Evolutionary conservation across 2,329 filamentous ascomycete species (phyloP).

Genomic region (Aspergillus melleus): DNA sequence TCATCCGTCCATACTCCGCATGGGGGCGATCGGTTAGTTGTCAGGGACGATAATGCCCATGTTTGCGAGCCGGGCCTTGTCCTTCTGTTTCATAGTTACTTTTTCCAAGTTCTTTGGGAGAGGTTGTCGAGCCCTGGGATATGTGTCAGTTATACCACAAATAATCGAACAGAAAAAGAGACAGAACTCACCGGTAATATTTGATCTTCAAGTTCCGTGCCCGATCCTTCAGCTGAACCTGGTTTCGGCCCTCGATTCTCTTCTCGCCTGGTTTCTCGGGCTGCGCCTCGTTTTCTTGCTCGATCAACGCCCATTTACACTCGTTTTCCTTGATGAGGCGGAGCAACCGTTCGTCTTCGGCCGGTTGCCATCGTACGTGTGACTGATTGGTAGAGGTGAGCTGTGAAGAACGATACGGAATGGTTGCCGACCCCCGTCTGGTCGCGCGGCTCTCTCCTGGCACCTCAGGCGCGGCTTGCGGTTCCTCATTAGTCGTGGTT

Average conservation of each 20-base stretch:
- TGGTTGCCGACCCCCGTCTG: background rate
- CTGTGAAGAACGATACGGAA: background rate
- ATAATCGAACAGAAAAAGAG: background rate
- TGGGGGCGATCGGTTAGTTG: background rate
- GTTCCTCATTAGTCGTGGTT: background rate
- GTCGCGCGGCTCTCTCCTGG: conserved; percentile 1
- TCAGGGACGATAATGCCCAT: conserved; percentile 9
- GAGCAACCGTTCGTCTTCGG: conserved; percentile 48
- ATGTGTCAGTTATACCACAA: conserved; percentile 1
- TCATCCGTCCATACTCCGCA: background rate
- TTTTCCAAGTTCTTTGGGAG: conserved; percentile 47
- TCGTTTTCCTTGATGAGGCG: conserved; percentile 50
- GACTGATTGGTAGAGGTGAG: background rate
- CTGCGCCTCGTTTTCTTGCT: conserved; percentile 29
- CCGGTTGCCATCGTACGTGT: conserved; percentile 35
- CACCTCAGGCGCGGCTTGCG: conserved; percentile 8
- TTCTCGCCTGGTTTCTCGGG: conserved; percentile 31
- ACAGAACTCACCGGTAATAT: conserved; percentile 8
- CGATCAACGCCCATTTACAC: conserved; percentile 50
- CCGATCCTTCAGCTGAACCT: conserved; percentile 57
- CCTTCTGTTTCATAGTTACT: conserved; percentile 38
- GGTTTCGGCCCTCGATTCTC: conserved; percentile 41
- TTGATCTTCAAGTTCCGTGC: conserved; percentile 54
- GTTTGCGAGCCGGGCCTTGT: conserved; percentile 12
- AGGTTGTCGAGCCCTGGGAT: conserved; percentile 25